Base-by-base conservation (phyloP, 257 asterid species). In the Petunia axillaris region DNA sequence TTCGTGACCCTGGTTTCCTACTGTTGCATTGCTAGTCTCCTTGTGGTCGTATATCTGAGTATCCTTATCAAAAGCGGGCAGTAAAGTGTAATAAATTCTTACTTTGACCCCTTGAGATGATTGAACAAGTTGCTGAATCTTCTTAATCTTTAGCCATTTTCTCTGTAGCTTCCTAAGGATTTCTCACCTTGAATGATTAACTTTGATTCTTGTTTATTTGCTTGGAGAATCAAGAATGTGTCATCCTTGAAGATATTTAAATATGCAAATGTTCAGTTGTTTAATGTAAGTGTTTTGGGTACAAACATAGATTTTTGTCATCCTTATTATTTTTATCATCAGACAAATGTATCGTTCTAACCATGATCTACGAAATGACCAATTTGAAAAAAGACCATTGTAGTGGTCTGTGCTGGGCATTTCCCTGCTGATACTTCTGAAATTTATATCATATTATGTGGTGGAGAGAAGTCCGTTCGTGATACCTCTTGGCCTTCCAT, bases 1-100 rank as follows among this genome's bases (percentile, higher is more conserved):
- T 64, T 87, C 82, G 35, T 2, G 77, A 25, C 13, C 55, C 1
- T 71, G 10, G 60, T 71, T 70, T 71, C 43, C 60, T 71, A 25
- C 35, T 35, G 35, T 48, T 48, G 25, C 77, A 2, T 71, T 71
- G 25, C 25, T 68, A 70, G 16, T 70, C 58, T 16, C 3, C 76
- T 44, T 16, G n/a, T 16, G 58, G 14, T n/a, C 4, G 0, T 16
- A 44, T 54, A 54, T 11, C 0, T 9, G 40, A 44, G 8, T 68
- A 44, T 5, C 16, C 16, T 68, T 43, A 67, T 52, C 57, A 8
- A 10, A 9, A 52, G 57, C 57, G 10, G 52, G 16, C 38, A 67
- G 75, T 37, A 0, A 67, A 67, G 15, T 43, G n/a, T 68, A 52
- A 68, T 68, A 4, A 43, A 16, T 9, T 68, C 40, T 8, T n/a